Percentiles rank a stretch among this genome's conserved stretches.
phyloP scores from a whole-genome alignment of 2,329 filamentous ascomycete genomes.

The Ophiocordyceps camponoti-rufipedis region DNA sequence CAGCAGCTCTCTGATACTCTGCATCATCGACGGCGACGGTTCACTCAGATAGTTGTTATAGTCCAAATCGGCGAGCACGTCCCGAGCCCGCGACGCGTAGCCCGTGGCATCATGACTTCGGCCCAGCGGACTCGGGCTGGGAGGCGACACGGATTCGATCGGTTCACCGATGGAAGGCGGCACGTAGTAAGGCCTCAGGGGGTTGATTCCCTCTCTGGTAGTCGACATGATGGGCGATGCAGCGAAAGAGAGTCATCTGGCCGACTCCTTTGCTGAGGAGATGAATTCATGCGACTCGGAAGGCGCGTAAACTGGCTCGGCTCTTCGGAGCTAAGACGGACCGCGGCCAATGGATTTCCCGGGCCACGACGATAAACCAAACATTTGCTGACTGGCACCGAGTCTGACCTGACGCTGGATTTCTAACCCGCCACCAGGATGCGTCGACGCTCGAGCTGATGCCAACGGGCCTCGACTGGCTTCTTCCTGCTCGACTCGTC shows the following conservation, averaged over 20 bases:
- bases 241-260: constrained; percentile 9
- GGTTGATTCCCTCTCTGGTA: constrained; percentile 34
- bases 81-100: constrained; percentile 45
- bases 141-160: constrained; percentile 16
- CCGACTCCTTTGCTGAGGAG: constrained; percentile 3
- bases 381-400: no score
- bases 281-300: constrained; percentile 11
- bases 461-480: not conserved
- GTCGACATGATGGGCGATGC: constrained; percentile 21
- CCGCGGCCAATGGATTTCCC: constrained; percentile 17
- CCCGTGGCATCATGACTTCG: constrained; percentile 19
- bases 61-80: constrained; percentile 79
- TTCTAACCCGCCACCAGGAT: not conserved
- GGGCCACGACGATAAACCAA: constrained; percentile 4
- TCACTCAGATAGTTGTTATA: constrained; percentile 77
- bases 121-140: constrained; percentile 26
- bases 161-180: constrained; percentile 35
- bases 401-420: no score
- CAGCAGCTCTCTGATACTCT: constrained; percentile 56
- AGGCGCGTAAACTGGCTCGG: constrained; percentile 4
- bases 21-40: constrained; percentile 53
- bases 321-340: constrained; percentile 6
- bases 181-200: constrained; percentile 53
- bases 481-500: not conserved
- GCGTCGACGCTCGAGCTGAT: constrained; percentile 1